These are phyloP conservation scores for Leucocoprinus leucothites DNA, from an alignment of 768 basidiomycete species.

Conservation along the genomic window DNA sequence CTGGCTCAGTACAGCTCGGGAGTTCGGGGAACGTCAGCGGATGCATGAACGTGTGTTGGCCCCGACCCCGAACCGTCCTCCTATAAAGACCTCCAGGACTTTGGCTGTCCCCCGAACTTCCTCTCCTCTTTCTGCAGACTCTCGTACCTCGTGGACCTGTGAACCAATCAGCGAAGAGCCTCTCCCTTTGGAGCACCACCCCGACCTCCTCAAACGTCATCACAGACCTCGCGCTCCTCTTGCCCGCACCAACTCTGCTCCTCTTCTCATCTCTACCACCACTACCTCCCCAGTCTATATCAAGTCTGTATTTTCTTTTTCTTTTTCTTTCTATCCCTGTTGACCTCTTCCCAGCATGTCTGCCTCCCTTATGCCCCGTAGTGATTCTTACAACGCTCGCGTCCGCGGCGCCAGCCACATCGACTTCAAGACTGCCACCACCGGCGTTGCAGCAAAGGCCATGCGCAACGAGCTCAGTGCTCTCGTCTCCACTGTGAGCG, in stretches of 20 bases:
- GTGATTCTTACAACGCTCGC: conserved; percentile 68
- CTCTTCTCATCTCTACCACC: conserved; percentile 61
- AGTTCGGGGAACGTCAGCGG: too few relatives aligned
- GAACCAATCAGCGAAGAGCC: conserved; percentile 55
- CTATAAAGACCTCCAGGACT: conserved; percentile 16
- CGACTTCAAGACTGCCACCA: conserved; percentile 98
- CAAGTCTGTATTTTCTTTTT: conserved; percentile 23
- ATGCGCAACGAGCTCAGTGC: conserved; percentile 98
- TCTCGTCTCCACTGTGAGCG: conserved; percentile 84
- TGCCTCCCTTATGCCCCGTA: conserved; percentile 54
- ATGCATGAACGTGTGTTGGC: conserved; percentile 40
- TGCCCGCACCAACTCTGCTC: conserved; percentile 47
- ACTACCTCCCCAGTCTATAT: conserved; percentile 61
- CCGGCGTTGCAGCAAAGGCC: conserved; percentile 89
- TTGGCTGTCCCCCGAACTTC: too few relatives aligned
- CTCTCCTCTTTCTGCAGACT: too few relatives aligned
- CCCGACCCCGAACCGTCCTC: not conserved
- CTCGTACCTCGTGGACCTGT: conserved; percentile 32
- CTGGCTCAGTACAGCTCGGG: too few relatives aligned
- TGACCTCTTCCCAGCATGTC: conserved; percentile 42
- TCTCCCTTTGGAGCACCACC: conserved; percentile 23
- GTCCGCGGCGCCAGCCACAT: conserved; percentile 77
- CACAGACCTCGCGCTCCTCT: conserved; percentile 49
- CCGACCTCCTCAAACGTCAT: conserved; percentile 57
- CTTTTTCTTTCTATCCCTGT: conserved; percentile 13